Percentiles rank a stretch among this genome's conserved stretches.
phyloP scores from a whole-genome alignment of 106 monocot genomes.

The Platanthera zijinensis region DNA sequence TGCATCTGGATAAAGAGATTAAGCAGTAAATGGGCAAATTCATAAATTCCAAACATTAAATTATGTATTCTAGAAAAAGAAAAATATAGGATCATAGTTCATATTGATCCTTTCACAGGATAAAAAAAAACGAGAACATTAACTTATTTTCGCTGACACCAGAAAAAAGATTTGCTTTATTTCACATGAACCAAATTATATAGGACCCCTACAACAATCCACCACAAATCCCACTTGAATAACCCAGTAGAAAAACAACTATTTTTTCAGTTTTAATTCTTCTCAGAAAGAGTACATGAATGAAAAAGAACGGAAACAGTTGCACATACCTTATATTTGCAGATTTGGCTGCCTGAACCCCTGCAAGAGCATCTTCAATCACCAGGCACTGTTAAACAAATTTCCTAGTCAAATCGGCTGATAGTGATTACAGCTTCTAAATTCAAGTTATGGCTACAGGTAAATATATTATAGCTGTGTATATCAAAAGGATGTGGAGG shows the following conservation, averaged over 20 bases:
- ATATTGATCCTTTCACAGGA: not conserved
- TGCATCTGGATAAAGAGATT: conserved; percentile 66
- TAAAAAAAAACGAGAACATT: not conserved
- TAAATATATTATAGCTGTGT: not conserved
- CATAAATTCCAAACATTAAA: not conserved
- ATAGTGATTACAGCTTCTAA: not conserved
- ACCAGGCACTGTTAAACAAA: conserved; percentile 64
- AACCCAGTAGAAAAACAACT: no score
- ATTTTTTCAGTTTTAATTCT: no score
- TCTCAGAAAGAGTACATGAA: not conserved
- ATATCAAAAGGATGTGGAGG: not conserved
- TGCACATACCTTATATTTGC: conserved; percentile 76
- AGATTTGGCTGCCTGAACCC: conserved; percentile 95
- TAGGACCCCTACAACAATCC: no score
- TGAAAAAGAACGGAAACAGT: not conserved
- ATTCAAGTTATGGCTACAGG: not conserved
- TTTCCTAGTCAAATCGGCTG: not conserved
- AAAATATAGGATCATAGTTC: not conserved
- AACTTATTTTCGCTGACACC: not conserved
- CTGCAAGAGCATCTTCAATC: conserved; percentile 99
- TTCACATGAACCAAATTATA: not conserved
- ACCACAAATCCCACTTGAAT: no score
- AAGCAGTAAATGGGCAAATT: conserved; percentile 2
- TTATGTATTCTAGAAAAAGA: not conserved
- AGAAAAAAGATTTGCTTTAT: conserved; percentile 1